Conservation (phyloP, 2,329 filamentous ascomycete genomes). For the Botrytis fragariae region DNA sequence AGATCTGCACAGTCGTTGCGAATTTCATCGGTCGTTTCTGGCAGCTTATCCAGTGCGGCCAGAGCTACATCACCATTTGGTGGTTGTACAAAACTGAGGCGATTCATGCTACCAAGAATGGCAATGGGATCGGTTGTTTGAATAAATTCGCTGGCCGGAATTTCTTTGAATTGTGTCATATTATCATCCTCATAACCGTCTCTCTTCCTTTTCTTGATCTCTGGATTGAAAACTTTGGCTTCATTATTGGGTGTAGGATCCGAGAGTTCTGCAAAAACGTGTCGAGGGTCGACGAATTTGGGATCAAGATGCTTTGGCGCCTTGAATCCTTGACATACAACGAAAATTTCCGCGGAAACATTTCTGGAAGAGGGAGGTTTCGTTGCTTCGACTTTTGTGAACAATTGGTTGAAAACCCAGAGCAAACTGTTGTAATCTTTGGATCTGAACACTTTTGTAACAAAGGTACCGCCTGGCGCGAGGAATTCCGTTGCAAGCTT, state of each 20-base stretch:
- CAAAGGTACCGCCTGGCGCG: conserved; percentile 83
- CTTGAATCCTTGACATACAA: conserved; percentile 93
- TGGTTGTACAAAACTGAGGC: conserved; percentile 77
- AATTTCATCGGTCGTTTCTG: conserved; percentile 83
- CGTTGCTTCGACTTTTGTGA: conserved; percentile 91
- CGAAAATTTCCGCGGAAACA: conserved; percentile 97
- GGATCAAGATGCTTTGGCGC: conserved; percentile 92
- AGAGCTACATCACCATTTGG: conserved; percentile 80
- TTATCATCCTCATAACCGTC: conserved; percentile 98
- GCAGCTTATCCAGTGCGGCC: conserved; percentile 78
- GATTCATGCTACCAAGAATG: conserved; percentile 83
- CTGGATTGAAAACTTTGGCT: conserved; percentile 96
- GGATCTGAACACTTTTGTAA: conserved; percentile 95
- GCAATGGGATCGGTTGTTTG: conserved; percentile 91
- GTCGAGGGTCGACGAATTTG: conserved; percentile 82
- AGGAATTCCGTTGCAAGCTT: conserved; percentile 94
- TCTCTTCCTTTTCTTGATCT: conserved; percentile 95
- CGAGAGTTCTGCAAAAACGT: conserved; percentile 89
- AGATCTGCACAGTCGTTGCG: conserved; percentile 75
- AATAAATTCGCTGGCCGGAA: conserved; percentile 87
- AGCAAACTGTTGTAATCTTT: conserved; percentile 95
- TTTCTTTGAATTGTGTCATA: conserved; percentile 87
- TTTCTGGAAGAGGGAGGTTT: conserved; percentile 95
- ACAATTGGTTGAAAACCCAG: conserved; percentile 98
- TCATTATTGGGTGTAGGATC: conserved; percentile 90